These are phyloP conservation scores for Colletotrichum costaricense DNA, from an alignment of 2,329 filamentous ascomycete genomes.

Conservation along the genomic window DNA sequence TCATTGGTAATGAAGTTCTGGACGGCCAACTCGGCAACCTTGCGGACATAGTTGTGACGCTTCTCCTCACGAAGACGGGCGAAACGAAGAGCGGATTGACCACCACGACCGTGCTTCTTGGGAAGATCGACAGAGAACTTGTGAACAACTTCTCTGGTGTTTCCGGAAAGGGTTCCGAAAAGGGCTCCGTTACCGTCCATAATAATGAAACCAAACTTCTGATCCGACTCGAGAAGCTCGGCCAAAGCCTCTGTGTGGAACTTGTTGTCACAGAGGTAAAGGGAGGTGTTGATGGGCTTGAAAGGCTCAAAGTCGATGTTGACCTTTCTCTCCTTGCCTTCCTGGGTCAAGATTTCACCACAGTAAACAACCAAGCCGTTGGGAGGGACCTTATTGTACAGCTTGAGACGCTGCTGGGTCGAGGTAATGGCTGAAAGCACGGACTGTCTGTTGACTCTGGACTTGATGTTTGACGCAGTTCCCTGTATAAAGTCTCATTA, in stretches of 20 bases:
- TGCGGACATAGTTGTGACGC: slow-evolving; percentile 99
- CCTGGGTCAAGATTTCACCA: slow-evolving; percentile 98
- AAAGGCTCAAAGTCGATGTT: slow-evolving; percentile 99
- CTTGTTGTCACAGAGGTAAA: slow-evolving; percentile 99
- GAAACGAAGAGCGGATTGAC: slow-evolving; percentile 99
- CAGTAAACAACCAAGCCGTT: slow-evolving; percentile 99
- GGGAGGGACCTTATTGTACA: slow-evolving; percentile 98
- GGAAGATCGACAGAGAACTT: slow-evolving; percentile 99
- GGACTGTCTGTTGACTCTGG: slow-evolving; percentile 97
- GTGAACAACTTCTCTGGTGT: slow-evolving; percentile 95
- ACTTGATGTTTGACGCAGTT: slow-evolving; percentile 99
- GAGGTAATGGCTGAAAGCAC: slow-evolving; percentile 98
- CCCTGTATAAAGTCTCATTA: slow-evolving; percentile 68
- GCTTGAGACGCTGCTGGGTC: slow-evolving; percentile 97
- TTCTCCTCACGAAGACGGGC: slow-evolving; percentile 99
- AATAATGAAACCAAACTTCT: slow-evolving; percentile 99
- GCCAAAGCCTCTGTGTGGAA: slow-evolving; percentile 98
- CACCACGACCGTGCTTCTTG: slow-evolving; percentile 99
- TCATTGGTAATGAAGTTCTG: slow-evolving; percentile 99
- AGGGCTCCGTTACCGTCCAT: slow-evolving; percentile 99
- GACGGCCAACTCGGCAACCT: slow-evolving; percentile 96
- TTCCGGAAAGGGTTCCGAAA: slow-evolving; percentile 96
- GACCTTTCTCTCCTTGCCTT: slow-evolving; percentile 99
- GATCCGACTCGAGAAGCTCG: slow-evolving; percentile 97
- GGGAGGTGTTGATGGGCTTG: slow-evolving; percentile 99